Percentiles rank a stretch among this genome's conserved stretches.
phyloP scores from a whole-genome alignment of 192 early-diverging fungal species.

The Phycomyces blakesleeanus region DNA sequence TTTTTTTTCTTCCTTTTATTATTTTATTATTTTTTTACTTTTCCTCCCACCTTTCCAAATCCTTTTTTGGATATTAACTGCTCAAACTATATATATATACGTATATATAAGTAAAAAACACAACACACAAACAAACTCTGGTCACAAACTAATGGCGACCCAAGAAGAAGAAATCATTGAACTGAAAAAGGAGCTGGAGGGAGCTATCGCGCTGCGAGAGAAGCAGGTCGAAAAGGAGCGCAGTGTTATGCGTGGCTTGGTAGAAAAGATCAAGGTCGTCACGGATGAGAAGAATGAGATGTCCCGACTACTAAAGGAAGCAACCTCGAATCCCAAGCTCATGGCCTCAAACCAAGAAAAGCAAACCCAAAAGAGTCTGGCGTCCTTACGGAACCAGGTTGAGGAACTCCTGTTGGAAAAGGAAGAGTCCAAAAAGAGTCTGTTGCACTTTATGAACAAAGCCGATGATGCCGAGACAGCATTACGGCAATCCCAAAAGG shows the following conservation, averaged over 20 bases:
- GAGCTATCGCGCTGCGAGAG: constrained; percentile 2
- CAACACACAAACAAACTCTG: no score
- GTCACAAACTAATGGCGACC: not conserved
- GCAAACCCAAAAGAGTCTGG: constrained; percentile 1
- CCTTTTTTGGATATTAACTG: no score
- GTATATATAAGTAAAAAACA: no score
- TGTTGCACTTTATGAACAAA: constrained; percentile 23
- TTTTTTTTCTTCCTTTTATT: no score
- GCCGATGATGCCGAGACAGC: constrained; percentile 28
- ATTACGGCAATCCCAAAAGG: constrained; percentile 5
- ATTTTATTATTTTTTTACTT: no score
- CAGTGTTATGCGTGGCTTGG: constrained; percentile 28
- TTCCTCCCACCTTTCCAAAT: no score
- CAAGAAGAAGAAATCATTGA: not conserved
- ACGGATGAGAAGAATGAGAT: constrained; percentile 23
- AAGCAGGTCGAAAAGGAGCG: constrained; percentile 29
- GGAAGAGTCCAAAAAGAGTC: constrained; percentile 27
- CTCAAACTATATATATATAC: no score
- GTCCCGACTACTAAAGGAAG: constrained; percentile 16
- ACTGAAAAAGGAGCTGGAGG: constrained; percentile 12
- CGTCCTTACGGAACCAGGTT: constrained; percentile 21
- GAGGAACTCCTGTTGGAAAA: constrained; percentile 34
- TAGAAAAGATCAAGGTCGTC: constrained; percentile 27
- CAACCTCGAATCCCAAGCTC: not conserved
- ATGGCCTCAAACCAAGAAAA: not conserved